A percentile compares a stretch with the other conserved stretches of the same genome.
These are phyloP conservation scores for Cicer cuneatum DNA, from an alignment of 306 rosid genomes.

Conservation along the genomic window DNA sequence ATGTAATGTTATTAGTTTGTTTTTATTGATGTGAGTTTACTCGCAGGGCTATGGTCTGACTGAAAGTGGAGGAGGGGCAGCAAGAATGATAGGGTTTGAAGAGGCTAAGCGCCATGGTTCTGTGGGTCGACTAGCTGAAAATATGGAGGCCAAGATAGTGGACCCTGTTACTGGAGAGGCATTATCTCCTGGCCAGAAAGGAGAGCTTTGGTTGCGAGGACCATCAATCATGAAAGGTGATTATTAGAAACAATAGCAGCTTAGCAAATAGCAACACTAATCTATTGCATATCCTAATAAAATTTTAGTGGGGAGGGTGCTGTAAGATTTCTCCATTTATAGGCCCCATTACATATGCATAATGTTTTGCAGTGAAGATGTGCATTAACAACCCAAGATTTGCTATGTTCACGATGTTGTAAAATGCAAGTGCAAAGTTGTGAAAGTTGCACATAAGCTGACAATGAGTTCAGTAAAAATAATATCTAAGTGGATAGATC, in stretches of 20 bases:
- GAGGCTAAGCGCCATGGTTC: constrained; percentile 66
- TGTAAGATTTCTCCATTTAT: constrained; percentile 16
- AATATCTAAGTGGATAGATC: neutral
- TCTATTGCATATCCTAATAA: neutral
- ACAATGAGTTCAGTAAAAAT: neutral
- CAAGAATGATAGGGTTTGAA: constrained; percentile 63
- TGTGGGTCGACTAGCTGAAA: constrained; percentile 75
- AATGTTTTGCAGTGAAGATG: constrained; percentile 6
- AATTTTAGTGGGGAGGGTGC: neutral
- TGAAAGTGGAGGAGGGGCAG: constrained; percentile 67
- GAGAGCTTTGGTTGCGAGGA: constrained; percentile 91
- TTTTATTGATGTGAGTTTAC: neutral
- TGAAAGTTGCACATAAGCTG: neutral
- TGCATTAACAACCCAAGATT: constrained; percentile 10
- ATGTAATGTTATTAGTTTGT: neutral
- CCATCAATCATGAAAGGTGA: constrained; percentile 82
- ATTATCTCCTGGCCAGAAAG: constrained; percentile 69
- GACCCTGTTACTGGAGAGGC: constrained; percentile 72
- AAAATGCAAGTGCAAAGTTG: neutral
- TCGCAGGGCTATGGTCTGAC: constrained; percentile 90
- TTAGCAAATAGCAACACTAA: constrained; percentile 11
- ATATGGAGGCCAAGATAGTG: constrained; percentile 84
- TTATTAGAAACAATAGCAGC: neutral
- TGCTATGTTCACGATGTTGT: neutral
- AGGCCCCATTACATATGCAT: constrained; percentile 7